phyloP scores from a whole-genome alignment of 768 basidiomycete species.

The Termitomyces eurrhizus region DNA sequence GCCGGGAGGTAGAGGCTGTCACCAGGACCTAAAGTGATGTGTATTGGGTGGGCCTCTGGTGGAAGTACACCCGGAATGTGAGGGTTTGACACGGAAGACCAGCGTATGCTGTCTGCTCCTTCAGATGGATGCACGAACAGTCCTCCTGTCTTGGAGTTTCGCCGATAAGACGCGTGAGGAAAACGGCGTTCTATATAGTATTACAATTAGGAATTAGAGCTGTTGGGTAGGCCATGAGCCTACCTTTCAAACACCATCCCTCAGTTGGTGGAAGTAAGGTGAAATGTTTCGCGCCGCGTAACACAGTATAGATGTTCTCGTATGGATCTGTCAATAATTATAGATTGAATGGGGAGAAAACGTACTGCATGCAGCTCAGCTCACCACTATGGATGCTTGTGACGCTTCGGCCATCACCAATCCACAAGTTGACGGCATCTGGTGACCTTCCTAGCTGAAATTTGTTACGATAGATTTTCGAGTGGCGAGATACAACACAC shows the following conservation, averaged over 20 bases:
- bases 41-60: constrained; percentile 56
- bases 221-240: background rate
- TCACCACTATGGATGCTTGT: constrained; percentile 87
- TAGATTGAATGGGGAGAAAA: background rate
- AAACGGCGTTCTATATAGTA: constrained; percentile 47
- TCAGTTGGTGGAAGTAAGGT: constrained; percentile 88
- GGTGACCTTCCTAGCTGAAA: constrained; percentile 49
- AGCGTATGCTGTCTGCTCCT: constrained; percentile 48
- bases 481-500: constrained; percentile 34
- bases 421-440: constrained; percentile 94
- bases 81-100: constrained; percentile 76
- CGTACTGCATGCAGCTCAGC: constrained; percentile 6
- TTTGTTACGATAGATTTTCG: background rate
- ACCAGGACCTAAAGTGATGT: constrained; percentile 62
- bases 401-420: constrained; percentile 70
- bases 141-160: constrained; percentile 30
- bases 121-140: constrained; percentile 26
- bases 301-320: constrained; percentile 89
- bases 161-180: constrained; percentile 64
- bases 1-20: constrained; percentile 88
- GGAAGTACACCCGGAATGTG: constrained; percentile 42
- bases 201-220: background rate
- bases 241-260: constrained; percentile 78
- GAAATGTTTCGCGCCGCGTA: constrained; percentile 83
- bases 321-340: constrained; percentile 46